Evolutionary conservation across 306 rosid genomes (phyloP).

Genomic region (Ormosia emarginata): DNA sequence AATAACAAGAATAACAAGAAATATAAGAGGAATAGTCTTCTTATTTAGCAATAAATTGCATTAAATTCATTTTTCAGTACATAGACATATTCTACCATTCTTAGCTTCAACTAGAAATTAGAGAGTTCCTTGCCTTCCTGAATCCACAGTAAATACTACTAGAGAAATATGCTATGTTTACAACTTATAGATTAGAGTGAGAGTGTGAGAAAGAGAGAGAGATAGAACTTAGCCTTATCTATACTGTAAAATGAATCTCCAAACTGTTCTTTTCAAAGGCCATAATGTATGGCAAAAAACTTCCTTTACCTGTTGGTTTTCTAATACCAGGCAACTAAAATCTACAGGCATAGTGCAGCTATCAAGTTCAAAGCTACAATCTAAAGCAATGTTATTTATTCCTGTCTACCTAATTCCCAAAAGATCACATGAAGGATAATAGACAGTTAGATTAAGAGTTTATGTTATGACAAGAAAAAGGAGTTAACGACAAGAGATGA

Average conservation of each 20-base stretch:
- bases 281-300: not conserved
- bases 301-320: not conserved
- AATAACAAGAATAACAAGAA: not conserved
- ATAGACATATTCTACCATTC: not conserved
- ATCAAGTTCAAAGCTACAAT: constrained; percentile 9
- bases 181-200: not conserved
- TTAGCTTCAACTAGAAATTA: constrained; percentile 7
- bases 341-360: not conserved
- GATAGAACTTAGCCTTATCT: not conserved
- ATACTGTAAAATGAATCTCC: not conserved
- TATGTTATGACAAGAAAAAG: not conserved
- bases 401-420: not conserved
- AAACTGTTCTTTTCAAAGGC: not conserved
- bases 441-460: not conserved
- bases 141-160: not conserved
- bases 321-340: not conserved
- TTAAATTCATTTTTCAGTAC: constrained; percentile 4
- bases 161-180: not conserved
- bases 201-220: not conserved
- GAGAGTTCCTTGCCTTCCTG: not conserved
- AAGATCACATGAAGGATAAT: not conserved
- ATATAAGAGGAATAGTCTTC: not conserved
- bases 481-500: not conserved
- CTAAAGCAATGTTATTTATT: not conserved
- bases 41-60: not conserved